Base-by-base conservation (phyloP, 169 alveolate species). In the Theileria annulata region DNA sequence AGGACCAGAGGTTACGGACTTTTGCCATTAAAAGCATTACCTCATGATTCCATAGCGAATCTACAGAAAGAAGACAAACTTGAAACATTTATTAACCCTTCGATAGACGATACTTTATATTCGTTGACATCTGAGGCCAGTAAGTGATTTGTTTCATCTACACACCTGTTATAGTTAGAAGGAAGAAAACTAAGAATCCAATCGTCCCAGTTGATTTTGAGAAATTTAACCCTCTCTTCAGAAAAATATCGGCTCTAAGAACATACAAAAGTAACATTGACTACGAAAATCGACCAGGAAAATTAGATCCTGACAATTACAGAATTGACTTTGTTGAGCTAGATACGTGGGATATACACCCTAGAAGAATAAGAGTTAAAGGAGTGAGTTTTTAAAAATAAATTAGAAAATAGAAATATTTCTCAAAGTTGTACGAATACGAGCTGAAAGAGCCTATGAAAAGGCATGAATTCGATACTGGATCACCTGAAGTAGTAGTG, bases 361-460 rank as follows among this genome's bases (percentile, higher is more conserved):
- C 89, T 13, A 49, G 77, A 47, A 48, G 33, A 23, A 42, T 82
- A 13, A n/a, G 89, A 15, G 89, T 82, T 21, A 71, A 80, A 3
- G 89, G 89, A 63, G 77, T 47, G 13, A 33, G 71, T n/a, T n/a
- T 12, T 19, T 33, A n/a, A 30, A 63, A n/a, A 5, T 63, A 3
- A 63, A 5, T 63, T 17, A 17, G 10, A 5, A 19, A 19, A 3
- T 63, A 63, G 58, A 80, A 80, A 68, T 82, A 82, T 64, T 82
- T 82, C 71, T 75, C 81, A 12, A 64, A 51, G 70, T 58, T 75
- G 56, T 82, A 82, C 67, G 83, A 75, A 25, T 54, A 82, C 66
- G 89, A 82, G 60, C 48, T 82, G 63, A 25, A 84, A 10, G 89
- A 82, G 31, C 89, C 89, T 42, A 71, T 82, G 79, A 82, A 82